Base-by-base conservation (phyloP, 2,329 filamentous ascomycete genomes). In the Colletotrichum sojae region DNA sequence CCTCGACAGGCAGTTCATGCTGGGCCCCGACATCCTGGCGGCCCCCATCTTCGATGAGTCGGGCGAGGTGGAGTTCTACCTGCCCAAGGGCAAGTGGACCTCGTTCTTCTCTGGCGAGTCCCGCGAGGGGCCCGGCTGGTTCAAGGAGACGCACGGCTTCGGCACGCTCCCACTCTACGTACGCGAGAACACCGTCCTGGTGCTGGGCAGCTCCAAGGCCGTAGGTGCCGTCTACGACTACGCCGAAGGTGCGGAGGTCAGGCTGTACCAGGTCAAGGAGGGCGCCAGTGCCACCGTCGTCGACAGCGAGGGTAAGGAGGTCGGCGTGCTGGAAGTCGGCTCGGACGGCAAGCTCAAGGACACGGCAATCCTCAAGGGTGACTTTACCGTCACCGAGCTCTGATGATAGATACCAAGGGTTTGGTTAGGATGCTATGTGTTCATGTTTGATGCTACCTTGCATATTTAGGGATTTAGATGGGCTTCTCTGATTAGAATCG, bases 1-100 rank as follows among this genome's bases (percentile, higher is more conserved):
- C 59, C 83, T 92, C 53, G 91, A 94, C 77, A 86, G 89, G 39
- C 89, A 93, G 76, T 94, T 92, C 78, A 91, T 94, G 88, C 82
- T 94, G n/a, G 92, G 92, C 2, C 84, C 85, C 16, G 85, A 84
- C 58, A 78, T 94, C 40, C 80, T 94, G 8, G 88, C 89, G 5
- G 89, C 89, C 2, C 90, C 90, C 1, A 82, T 92, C 2, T 92
- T 91, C 70, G 84, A 86, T 12, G 88, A 92, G 75, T 83, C 84
- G 1, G 90, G 89, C 0, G 85, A 85, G 43, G 90, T 90, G 0
- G 87, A 91, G 64, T 91, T 92, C 76, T 94, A 94, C 76, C 81
- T 91, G 16, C 80, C 87, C 71, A 73, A 76, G 73, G 80, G 86
- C 61, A 77, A 75, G 74, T 83, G 86, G 86, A 84, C 85, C 31